A percentile compares a stretch with the other conserved stretches of the same genome.
These are phyloP conservation scores for Phoma sp. DNA, from an alignment of 2,329 filamentous ascomycete species.

Conservation along the genomic window DNA sequence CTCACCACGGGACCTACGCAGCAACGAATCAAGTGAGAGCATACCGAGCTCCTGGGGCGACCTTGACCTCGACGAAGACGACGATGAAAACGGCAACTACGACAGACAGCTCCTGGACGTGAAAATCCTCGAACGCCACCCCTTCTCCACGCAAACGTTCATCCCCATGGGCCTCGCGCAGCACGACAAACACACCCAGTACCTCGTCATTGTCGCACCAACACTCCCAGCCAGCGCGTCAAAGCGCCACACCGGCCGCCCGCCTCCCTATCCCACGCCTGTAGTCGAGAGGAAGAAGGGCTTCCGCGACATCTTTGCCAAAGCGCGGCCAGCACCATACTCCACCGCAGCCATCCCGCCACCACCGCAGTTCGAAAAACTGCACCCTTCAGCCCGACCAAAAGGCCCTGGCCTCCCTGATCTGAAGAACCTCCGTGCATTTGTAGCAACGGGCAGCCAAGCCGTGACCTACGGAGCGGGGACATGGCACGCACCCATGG, in stretches of 20 bases:
- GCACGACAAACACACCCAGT: conserved; percentile 60
- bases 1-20: conserved; percentile 66
- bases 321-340: conserved; percentile 54
- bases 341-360: conserved; percentile 58
- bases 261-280: conserved; percentile 55
- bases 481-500: conserved; percentile 98
- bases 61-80: conserved; percentile 44
- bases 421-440: conserved; percentile 73
- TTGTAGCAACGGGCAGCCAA: conserved; percentile 78
- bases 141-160: conserved; percentile 94
- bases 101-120: conserved; percentile 66
- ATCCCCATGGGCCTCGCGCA: conserved; percentile 71
- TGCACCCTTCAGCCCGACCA: conserved; percentile 45
- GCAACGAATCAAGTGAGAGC: conserved; percentile 46
- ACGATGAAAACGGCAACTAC: conserved; percentile 29
- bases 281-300: conserved; percentile 33
- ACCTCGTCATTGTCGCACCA: conserved; percentile 89
- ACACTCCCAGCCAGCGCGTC: conserved; percentile 63
- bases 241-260: conserved; percentile 33
- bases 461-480: conserved; percentile 91
- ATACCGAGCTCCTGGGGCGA: conserved; percentile 47
- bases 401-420: conserved; percentile 73
- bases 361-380: conserved; percentile 34
- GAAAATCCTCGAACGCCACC: conserved; percentile 84
- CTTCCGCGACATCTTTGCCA: conserved; percentile 52